A percentile compares a stretch with the other conserved stretches of the same genome.
Evolutionary conservation across 768 basidiomycete species (phyloP).

Genomic region (Xanthoconium stramineum): DNA sequence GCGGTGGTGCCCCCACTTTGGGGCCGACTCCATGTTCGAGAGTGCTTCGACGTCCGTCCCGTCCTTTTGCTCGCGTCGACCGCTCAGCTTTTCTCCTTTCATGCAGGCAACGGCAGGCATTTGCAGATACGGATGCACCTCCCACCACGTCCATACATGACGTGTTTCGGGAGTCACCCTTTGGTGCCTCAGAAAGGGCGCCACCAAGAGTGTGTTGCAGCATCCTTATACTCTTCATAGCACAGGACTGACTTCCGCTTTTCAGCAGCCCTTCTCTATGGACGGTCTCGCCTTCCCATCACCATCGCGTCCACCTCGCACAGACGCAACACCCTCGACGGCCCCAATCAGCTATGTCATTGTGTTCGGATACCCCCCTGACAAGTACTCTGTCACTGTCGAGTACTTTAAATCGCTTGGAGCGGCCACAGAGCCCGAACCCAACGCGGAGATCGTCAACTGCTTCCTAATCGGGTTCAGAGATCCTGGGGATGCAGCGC

Average conservation of each 20-base stretch:
- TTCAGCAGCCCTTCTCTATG: conserved; percentile 20
- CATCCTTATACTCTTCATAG: too few species aligned
- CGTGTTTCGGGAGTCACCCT: conserved; percentile 53
- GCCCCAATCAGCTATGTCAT: conserved; percentile 59
- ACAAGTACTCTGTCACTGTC: conserved; percentile 67
- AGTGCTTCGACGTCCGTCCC: conserved; percentile 40
- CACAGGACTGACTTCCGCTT: not conserved
- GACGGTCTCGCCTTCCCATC: conserved; percentile 16
- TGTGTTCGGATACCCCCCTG: conserved; percentile 86
- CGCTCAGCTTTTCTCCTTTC: not conserved
- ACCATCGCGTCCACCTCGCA: conserved; percentile 18
- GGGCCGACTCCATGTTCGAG: conserved; percentile 84
- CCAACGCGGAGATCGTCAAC: conserved; percentile 66
- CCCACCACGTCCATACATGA: conserved; percentile 74
- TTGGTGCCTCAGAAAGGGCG: conserved; percentile 28
- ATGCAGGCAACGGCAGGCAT: conserved; percentile 54
- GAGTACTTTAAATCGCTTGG: conserved; percentile 78
- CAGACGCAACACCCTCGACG: conserved; percentile 27
- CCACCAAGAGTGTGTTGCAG: conserved; percentile 19
- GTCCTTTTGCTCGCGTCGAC: not conserved
- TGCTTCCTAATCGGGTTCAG: conserved; percentile 79
- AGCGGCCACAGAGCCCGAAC: conserved; percentile 64
- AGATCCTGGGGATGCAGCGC: conserved; percentile 67
- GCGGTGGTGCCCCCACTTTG: conserved; percentile 68
- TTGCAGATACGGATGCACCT: conserved; percentile 78